Conservation (phyloP, 192 early-diverging fungal genomes). For the Linnemannia elongata region DNA sequence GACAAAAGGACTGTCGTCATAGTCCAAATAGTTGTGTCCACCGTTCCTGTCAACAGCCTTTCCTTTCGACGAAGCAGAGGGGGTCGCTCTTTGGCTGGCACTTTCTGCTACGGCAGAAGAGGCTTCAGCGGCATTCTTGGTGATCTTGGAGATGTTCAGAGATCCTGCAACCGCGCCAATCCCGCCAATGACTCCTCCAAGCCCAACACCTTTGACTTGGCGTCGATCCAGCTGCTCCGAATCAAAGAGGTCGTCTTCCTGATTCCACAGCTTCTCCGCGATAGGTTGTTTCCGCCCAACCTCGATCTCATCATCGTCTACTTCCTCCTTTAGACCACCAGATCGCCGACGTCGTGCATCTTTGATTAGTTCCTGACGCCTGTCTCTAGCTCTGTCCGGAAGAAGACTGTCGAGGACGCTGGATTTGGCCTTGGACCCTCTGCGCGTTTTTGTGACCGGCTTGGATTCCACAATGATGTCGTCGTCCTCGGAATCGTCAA, state of each 20-base stretch:
- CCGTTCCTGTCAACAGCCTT: background rate
- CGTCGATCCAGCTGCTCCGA: conserved; percentile 39
- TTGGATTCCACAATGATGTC: background rate
- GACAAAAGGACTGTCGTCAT: background rate
- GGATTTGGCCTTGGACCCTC: conserved; percentile 13
- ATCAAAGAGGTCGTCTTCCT: conserved; percentile 40
- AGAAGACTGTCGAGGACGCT: conserved; percentile 19
- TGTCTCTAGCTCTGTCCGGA: conserved; percentile 12
- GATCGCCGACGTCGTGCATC: background rate
- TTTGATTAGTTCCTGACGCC: conserved; percentile 3
- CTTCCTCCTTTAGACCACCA: background rate
- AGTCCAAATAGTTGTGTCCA: background rate
- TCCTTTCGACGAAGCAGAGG: background rate
- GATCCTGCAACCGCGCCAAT: conserved; percentile 47
- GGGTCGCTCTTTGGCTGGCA: background rate
- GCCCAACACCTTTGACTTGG: conserved; percentile 45
- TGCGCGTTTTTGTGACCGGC: background rate
- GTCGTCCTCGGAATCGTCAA: conserved; percentile 46
- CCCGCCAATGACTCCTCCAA: conserved; percentile 47
- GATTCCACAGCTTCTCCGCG: conserved; percentile 47
- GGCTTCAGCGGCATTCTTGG: background rate
- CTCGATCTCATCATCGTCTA: conserved; percentile 28
- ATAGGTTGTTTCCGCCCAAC: conserved; percentile 11
- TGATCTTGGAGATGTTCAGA: conserved; percentile 27
- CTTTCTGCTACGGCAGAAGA: background rate